phyloP scores from a whole-genome alignment of 2,329 filamentous ascomycete genomes.

The Aureobasidium musti region DNA sequence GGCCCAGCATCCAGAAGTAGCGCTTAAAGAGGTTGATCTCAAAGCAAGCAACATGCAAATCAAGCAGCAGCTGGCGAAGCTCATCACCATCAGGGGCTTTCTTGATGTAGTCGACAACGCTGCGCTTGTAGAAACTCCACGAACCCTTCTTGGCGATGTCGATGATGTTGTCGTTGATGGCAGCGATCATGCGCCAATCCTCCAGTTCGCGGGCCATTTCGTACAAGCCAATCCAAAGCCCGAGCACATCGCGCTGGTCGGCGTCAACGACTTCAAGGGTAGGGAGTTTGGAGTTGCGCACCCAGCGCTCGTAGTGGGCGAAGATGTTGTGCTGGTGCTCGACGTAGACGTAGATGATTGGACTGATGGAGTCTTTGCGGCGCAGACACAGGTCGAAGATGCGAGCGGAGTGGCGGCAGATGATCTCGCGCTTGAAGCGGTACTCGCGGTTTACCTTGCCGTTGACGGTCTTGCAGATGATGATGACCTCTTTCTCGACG shows the following conservation, averaged over 20 bases:
- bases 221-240: conserved; percentile 4
- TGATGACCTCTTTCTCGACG: conserved; percentile 1
- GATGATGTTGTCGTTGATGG: neutral
- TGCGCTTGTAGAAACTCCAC: conserved; percentile 17
- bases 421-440: neutral
- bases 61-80: neutral
- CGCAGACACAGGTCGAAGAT: conserved; percentile 5
- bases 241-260: conserved; percentile 1
- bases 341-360: neutral
- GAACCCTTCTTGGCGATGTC: neutral
- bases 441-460: neutral
- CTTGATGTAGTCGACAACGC: neutral
- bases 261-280: neutral
- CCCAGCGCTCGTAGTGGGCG: conserved; percentile 22
- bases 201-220: conserved; percentile 10
- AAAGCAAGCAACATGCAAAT: conserved; percentile 8
- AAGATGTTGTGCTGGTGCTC: conserved; percentile 1
- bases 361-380: neutral
- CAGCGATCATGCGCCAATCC: neutral
- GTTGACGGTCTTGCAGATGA: neutral
- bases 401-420: neutral
- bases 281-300: neutral
- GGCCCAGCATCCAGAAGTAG: conserved; percentile 13
- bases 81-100: neutral
- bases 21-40: neutral